Base-by-base conservation (phyloP, 2,329 filamentous ascomycete species). In the Rutstroemia sp. region DNA sequence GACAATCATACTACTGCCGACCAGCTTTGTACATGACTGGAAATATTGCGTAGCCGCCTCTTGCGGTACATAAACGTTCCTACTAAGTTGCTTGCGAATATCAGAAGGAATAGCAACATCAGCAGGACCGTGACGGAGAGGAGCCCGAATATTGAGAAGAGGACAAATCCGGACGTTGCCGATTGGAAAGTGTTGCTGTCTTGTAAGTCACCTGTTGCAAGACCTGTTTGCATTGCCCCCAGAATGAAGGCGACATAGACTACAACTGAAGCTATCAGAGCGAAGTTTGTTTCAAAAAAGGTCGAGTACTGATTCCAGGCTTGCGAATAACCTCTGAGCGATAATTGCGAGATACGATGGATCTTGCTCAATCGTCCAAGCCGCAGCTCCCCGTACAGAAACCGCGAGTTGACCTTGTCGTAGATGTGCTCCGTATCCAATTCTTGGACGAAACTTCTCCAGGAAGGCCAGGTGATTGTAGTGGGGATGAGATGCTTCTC, bases 151-250 rank as follows among this genome's bases (percentile, higher is more conserved):
- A 79, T 76, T 0, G 74, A 69, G 54, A 80, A 78, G 4, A 78
- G 64, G 3, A 74, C 73, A 55, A 81, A 78, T 2, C 75, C 76
- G 57, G 76, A 76, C 1, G 73, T 73, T 1, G 71, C 75, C 8
- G 56, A 51, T 61, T 75, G 71, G 61, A 80, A 81, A 0, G 61
- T 55, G 0, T 57, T n/a, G 58, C 70, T 74, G 0, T 66, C 58
- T 0, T 47, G 48, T 1, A 77, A 68, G 23, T 47, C 46, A 2
- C 70, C 58, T 0, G 71, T 75, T 2, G 70, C 68, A 10, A 78
- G 63, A 0, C 73, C 75, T 12, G 78, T 74, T 64, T 80, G 77
- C 73, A 80, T 76, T 0, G 76, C 76, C 2, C 73, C 73, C 34
- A 80, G 67, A 17, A 78, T 68, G 16, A 80, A 61, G 40, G 70